Percentiles rank a stretch among this genome's conserved stretches.
Conservation (phyloP, 2,329 filamentous ascomycete genomes). For the Achaetomium macrosporum region DNA sequence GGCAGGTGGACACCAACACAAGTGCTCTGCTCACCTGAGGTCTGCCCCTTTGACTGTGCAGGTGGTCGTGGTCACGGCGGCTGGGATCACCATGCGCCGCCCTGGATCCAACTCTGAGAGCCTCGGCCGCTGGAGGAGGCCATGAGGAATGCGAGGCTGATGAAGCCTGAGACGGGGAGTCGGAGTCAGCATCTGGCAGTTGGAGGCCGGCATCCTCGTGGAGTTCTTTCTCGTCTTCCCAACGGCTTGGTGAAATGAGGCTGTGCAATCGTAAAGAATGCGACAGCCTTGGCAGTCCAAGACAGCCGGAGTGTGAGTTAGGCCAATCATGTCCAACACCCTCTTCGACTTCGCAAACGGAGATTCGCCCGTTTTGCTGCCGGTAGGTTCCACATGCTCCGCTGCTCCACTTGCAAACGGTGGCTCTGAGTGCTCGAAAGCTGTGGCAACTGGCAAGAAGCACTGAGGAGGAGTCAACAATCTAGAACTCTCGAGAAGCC, state of each 20-base stretch:
- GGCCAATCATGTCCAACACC: neutral
- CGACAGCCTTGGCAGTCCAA: too few relatives aligned
- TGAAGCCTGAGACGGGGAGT: conserved; percentile 2
- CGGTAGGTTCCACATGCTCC: neutral
- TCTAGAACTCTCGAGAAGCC: neutral
- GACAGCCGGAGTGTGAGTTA: too few relatives aligned
- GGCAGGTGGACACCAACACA: conserved; percentile 6
- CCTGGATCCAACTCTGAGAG: neutral
- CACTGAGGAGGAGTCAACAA: neutral
- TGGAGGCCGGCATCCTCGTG: conserved; percentile 2
- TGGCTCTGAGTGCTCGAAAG: neutral
- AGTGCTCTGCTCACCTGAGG: conserved; percentile 1
- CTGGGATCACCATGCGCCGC: neutral
- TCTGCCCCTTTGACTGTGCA: neutral
- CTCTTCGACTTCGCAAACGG: neutral
- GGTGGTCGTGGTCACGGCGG: neutral
- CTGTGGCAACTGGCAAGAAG: conserved; percentile 12
- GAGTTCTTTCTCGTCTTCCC: neutral
- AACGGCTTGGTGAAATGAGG: conserved; percentile 3
- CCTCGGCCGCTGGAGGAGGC: conserved; percentile 1
- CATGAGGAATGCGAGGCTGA: neutral
- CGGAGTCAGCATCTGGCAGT: neutral
- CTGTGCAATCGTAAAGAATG: conserved; percentile 7
- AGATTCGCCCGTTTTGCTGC: neutral
- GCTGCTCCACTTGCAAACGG: neutral